Percentiles rank a stretch among this genome's conserved stretches.
Conservation (phyloP, 2,329 filamentous ascomycete genomes). For the Chrysoporthe deuterocubensis region DNA sequence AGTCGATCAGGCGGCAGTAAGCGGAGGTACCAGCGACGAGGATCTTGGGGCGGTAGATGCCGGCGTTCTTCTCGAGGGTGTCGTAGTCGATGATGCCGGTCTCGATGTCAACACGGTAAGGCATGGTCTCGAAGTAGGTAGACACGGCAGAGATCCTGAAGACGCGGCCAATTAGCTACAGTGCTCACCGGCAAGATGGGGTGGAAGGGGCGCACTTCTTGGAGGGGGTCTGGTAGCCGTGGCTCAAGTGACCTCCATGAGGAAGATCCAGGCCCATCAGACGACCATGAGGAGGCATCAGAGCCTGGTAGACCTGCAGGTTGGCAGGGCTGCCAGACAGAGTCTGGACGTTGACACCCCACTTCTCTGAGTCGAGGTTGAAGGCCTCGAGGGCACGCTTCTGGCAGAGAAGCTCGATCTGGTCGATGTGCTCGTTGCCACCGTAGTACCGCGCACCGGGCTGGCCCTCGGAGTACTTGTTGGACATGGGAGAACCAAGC, state of each 20-base stretch:
- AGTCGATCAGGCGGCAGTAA: conserved; percentile 98
- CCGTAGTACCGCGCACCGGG: conserved; percentile 98
- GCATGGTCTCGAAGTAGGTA: conserved; percentile 99
- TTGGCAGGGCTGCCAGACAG: conserved; percentile 93
- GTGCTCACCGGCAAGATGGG: not conserved
- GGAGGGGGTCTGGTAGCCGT: conserved; percentile 95
- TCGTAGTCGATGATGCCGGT: conserved; percentile 99
- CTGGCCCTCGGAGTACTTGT: conserved; percentile 99
- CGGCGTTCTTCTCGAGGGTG: conserved; percentile 83
- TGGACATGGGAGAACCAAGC: conserved; percentile 91
- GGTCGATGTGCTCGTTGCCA: conserved; percentile 98
- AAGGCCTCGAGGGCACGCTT: conserved; percentile 90
- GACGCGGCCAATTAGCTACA: not conserved
- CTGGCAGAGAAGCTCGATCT: conserved; percentile 95
- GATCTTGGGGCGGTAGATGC: conserved; percentile 93
- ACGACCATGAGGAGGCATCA: conserved; percentile 93
- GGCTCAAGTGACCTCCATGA: conserved; percentile 91
- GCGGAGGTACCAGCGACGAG: conserved; percentile 96
- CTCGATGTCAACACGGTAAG: conserved; percentile 86
- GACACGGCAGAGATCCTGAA: conserved; percentile 89
- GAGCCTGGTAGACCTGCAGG: conserved; percentile 95
- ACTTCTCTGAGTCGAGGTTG: conserved; percentile 82
- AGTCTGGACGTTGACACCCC: conserved; percentile 99
- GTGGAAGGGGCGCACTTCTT: conserved; percentile 70
- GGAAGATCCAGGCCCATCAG: conserved; percentile 96